These are phyloP conservation scores for Penicillium sp. DNA, from an alignment of 2,329 filamentous ascomycete species.

Conservation along the genomic window DNA sequence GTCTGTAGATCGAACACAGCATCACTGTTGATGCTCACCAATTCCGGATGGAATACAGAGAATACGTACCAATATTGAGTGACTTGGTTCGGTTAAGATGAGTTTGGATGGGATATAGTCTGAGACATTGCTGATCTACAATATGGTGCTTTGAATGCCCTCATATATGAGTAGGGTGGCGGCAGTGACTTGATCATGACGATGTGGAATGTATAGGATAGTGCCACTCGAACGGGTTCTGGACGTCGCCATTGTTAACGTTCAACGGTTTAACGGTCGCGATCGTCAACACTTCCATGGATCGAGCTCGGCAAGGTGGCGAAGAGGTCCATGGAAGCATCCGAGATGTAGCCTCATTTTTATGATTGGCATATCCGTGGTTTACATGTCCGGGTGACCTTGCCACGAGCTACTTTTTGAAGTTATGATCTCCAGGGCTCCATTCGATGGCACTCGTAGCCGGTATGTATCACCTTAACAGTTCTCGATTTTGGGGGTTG, in stretches of 20 bases:
- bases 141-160: neutral
- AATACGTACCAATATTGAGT: conserved; percentile 14
- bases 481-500: too few relatives aligned
- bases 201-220: conserved; percentile 6
- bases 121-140: neutral
- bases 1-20: neutral
- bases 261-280: neutral
- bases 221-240: too few relatives aligned
- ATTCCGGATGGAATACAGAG: neutral
- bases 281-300: neutral
- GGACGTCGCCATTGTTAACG: neutral
- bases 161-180: conserved; percentile 23
- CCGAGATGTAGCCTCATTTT: neutral
- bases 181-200: conserved; percentile 34
- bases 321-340: neutral
- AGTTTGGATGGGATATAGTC: too few relatives aligned
- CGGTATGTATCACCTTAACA: too few relatives aligned
- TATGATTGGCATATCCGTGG: neutral
- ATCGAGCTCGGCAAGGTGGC: too few relatives aligned
- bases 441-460: conserved; percentile 1
- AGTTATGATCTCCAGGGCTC: neutral
- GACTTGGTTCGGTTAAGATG: too few relatives aligned
- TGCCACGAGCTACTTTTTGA: neutral
- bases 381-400: neutral
- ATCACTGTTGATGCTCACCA: neutral